A percentile compares a stretch with the other conserved stretches of the same genome.
Evolutionary conservation across 2,329 filamentous ascomycete genomes (phyloP).

Genomic region (Cladorrhinum sp.): DNA sequence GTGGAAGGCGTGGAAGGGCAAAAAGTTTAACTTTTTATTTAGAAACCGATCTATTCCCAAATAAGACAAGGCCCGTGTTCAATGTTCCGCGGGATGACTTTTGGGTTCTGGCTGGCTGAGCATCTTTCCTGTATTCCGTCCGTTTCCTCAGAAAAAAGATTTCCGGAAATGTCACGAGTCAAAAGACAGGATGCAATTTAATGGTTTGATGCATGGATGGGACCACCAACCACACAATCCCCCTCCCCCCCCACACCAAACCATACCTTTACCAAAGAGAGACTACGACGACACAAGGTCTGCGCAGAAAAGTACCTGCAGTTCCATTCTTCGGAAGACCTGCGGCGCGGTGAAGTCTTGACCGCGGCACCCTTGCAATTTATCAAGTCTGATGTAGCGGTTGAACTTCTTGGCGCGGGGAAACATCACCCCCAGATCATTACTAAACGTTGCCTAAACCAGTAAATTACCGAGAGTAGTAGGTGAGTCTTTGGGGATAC

Average conservation of each 20-base stretch:
- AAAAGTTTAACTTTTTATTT: slow-evolving; percentile 13
- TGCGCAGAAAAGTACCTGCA: neutral
- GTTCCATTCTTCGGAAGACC: neutral
- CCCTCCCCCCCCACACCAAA: neutral
- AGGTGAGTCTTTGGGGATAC: too few species aligned
- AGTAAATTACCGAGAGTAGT: slow-evolving; percentile 2
- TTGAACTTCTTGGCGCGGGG: slow-evolving; percentile 4
- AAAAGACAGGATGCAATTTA: neutral
- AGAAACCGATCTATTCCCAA: slow-evolving; percentile 8
- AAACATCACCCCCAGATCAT: slow-evolving; percentile 1
- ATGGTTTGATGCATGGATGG: neutral
- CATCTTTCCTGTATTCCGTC: neutral
- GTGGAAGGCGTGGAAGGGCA: neutral
- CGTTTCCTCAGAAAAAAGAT: neutral
- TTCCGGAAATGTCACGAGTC: neutral
- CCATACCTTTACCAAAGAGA: neutral
- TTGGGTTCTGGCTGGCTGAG: neutral
- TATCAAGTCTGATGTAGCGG: neutral
- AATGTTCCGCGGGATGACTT: neutral
- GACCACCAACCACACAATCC: too few species aligned
- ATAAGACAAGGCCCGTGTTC: neutral
- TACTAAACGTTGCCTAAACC: neutral
- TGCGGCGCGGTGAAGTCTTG: neutral
- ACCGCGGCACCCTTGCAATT: neutral
- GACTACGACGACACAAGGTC: neutral